These are phyloP conservation scores for Psilocybe azurescens DNA, from an alignment of 768 basidiomycete species.

Conservation along the genomic window DNA sequence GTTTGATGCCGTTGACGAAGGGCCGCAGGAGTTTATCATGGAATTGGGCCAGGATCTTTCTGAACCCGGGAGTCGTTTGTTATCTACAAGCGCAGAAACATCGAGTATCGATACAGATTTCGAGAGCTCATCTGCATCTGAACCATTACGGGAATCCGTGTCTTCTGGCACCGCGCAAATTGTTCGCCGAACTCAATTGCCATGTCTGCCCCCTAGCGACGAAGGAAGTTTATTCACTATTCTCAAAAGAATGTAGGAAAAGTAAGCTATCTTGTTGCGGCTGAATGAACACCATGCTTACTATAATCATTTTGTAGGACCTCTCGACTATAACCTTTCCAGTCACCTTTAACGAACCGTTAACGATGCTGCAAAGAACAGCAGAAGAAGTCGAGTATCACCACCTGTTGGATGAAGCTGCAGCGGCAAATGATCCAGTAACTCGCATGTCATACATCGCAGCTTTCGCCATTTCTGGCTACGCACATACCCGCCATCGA, in stretches of 20 bases:
- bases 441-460: conserved; percentile 78
- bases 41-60: conserved; percentile 44
- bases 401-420: conserved; percentile 70
- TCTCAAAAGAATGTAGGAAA: conserved; percentile 90
- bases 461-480: conserved; percentile 85
- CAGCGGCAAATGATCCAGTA: conserved; percentile 56
- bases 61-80: conserved; percentile 43
- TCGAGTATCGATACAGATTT: conserved; percentile 62
- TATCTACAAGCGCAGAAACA: conserved; percentile 44
- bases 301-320: conserved; percentile 53
- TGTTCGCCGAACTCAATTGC: conserved; percentile 59
- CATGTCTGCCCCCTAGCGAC: conserved; percentile 65
- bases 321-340: conserved; percentile 83
- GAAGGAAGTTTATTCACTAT: conserved; percentile 85
- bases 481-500: conserved; percentile 80
- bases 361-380: conserved; percentile 79
- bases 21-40: conserved; percentile 74
- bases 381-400: conserved; percentile 89
- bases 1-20: conserved; percentile 80
- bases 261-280: conserved; percentile 41
- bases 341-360: conserved; percentile 90
- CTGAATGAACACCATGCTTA: conserved; percentile 1
- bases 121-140: conserved; percentile 32
- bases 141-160: conserved; percentile 15
- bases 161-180: conserved; percentile 33